Evolutionary conservation across 768 basidiomycete species (phyloP).

Genomic region (Coprinopsis cinerea): DNA sequence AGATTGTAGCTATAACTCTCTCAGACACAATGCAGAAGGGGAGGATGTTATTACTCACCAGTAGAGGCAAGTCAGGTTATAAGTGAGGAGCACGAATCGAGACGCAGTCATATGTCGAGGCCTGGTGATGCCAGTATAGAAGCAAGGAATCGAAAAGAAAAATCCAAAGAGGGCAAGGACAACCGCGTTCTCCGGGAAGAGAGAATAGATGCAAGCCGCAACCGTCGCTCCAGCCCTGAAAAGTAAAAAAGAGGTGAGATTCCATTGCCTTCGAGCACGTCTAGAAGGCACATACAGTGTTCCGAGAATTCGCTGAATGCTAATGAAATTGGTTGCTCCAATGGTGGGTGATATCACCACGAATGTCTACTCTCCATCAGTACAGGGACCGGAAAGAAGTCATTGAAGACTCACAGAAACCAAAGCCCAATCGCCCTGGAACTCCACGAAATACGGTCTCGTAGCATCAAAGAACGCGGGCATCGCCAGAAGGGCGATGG

Average conservation of each 20-base stretch:
- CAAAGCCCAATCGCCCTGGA: slow-evolving; percentile 92
- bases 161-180: slow-evolving; percentile 81
- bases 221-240: slow-evolving; percentile 70
- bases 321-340: slow-evolving; percentile 84
- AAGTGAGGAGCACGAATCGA: slow-evolving; percentile 78
- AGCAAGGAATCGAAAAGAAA: slow-evolving; percentile 89
- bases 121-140: slow-evolving; percentile 79
- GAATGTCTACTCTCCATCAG: slow-evolving; percentile 50
- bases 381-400: background rate
- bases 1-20: slow-evolving; percentile 75
- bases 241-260: background rate
- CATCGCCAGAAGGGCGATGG: slow-evolving; percentile 72
- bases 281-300: slow-evolving; percentile 56
- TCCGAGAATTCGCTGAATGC: slow-evolving; percentile 76
- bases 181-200: slow-evolving; percentile 71
- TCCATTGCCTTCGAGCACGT: background rate
- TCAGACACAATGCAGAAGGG: too few relatives aligned
- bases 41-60: slow-evolving; percentile 38
- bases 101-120: slow-evolving; percentile 72
- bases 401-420: slow-evolving; percentile 59
- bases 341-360: slow-evolving; percentile 90
- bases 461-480: slow-evolving; percentile 85
- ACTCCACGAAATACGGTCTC: slow-evolving; percentile 71
- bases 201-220: slow-evolving; percentile 64
- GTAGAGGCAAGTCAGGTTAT: slow-evolving; percentile 81